phyloP scores from a whole-genome alignment of 2,329 filamentous ascomycete genomes.

The Epichloe brachyelytri region DNA sequence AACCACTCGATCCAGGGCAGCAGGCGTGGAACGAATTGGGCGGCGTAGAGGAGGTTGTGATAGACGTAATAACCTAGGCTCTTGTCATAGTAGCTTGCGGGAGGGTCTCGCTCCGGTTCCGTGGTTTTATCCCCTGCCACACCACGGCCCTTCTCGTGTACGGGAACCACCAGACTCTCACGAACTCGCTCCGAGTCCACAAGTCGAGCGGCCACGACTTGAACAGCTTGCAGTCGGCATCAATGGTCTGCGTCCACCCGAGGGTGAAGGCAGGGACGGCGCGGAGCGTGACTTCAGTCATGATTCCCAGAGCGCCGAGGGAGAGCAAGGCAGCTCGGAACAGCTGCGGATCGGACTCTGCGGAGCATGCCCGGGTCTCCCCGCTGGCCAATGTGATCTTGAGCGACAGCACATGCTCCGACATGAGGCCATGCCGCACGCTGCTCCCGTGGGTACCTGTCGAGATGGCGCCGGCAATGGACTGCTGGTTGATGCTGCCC shows the following conservation, averaged over 20 bases:
- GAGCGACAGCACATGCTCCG: conserved; percentile 60
- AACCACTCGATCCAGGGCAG: conserved; percentile 91
- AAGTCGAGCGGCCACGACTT: conserved; percentile 58
- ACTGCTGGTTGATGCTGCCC: conserved; percentile 91
- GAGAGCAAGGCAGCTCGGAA: conserved; percentile 83
- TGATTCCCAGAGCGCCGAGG: conserved; percentile 79
- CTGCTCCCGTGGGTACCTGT: conserved; percentile 92
- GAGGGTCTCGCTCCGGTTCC: conserved; percentile 44
- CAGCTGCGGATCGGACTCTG: conserved; percentile 57
- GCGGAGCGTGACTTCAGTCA: conserved; percentile 78
- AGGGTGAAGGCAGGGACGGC: conserved; percentile 74
- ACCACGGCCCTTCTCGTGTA: conserved; percentile 80
- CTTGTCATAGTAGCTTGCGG: conserved; percentile 67
- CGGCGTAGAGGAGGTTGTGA: conserved; percentile 74
- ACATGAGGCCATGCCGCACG: conserved; percentile 69
- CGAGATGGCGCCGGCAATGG: conserved; percentile 79
- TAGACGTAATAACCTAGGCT: conserved; percentile 78
- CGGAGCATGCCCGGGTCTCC: conserved; percentile 55
- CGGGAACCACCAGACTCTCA: conserved; percentile 95
- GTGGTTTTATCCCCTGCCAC: conserved; percentile 73
- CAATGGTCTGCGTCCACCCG: conserved; percentile 71
- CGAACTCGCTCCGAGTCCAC: conserved; percentile 79
- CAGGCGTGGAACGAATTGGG: conserved; percentile 64
- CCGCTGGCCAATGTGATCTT: conserved; percentile 77
- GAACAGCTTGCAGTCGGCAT: conserved; percentile 56